Evolutionary conservation across 257 asterid species (phyloP).

Genomic region (Ophiorrhiza pumila): DNA sequence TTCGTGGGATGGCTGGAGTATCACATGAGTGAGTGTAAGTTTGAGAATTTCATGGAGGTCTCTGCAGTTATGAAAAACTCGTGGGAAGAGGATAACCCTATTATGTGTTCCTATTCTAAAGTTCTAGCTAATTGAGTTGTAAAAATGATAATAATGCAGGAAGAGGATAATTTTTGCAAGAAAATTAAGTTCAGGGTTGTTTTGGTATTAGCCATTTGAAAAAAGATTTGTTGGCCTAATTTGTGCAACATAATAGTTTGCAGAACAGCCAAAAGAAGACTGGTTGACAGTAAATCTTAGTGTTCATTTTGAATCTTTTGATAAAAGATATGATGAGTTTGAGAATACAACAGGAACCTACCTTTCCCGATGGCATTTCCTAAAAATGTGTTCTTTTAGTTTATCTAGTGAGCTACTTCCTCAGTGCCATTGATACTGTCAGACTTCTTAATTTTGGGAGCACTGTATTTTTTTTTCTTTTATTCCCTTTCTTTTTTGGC

Average conservation of each 20-base stretch:
- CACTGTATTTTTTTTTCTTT: no score
- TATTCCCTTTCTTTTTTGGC: no score
- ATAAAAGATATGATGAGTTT: neutral
- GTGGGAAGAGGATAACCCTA: neutral
- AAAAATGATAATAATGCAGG: neutral
- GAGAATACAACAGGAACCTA: no score
- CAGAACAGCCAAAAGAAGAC: neutral
- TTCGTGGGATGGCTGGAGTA: no score
- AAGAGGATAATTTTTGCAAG: neutral
- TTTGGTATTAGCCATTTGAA: neutral
- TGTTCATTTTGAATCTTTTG: neutral
- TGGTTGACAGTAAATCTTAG: neutral
- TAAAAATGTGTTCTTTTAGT: neutral
- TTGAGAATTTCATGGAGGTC: neutral
- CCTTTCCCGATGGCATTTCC: no score
- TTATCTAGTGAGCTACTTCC: neutral
- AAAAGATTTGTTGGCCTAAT: neutral
- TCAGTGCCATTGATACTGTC: no score
- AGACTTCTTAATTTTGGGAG: no score
- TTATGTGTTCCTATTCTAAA: neutral
- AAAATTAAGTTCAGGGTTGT: neutral
- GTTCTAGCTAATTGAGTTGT: neutral
- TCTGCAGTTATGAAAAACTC: neutral
- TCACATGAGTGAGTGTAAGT: no score
- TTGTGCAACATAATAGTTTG: neutral